Base-by-base conservation (phyloP, 1,284 basidiomycete genomes). In the Agaricales sp. region DNA sequence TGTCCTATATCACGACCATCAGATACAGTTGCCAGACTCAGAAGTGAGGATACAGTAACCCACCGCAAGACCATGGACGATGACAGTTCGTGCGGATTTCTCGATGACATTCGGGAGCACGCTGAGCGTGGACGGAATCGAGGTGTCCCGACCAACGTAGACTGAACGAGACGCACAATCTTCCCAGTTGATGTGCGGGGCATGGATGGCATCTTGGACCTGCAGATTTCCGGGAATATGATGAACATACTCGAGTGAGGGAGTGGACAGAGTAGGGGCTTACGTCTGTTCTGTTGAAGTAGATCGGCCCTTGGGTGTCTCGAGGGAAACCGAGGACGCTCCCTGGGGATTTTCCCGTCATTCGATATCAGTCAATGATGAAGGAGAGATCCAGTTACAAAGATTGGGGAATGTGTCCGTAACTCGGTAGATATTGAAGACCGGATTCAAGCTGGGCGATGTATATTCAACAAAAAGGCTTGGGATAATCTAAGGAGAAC, bases 271-370 rank as follows among this genome's bases (percentile, higher is more conserved):
- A n/a, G n/a, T n/a, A n/a, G 26, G 26, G 14, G 14, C 14, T 30
- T 14, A 30, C 26, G 26, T 30, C 26, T 6, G 26, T 30, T 30
- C 26, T 30, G 26, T 30, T 30, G 26, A 30, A 30, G 14, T 30
- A 30, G 26, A 30, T 30, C 6, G 26, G 26, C 26, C 26, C 26
- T 14, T 30, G 26, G 14, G 26, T 30, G 14, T 30, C 78, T 4
- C 80, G 82, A 75, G 85, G 84, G 68, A 83, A 84, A 14, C 83
- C 86, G 26, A 88, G 77, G 4, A 87, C 80, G 54, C 88, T 84
- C 82, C 26, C 26, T 30, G 14, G 6, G 14, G 26, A n/a, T n/a
- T n/a, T n/a, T n/a, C n/a, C n/a, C n/a, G n/a, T n/a, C n/a, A n/a
- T n/a, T n/a, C n/a, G n/a, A n/a, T n/a, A n/a, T n/a, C n/a, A n/a